Evolutionary conservation across 371 early-diverging fungal species (phyloP).

Genomic region (Fennellomyces sp.): DNA sequence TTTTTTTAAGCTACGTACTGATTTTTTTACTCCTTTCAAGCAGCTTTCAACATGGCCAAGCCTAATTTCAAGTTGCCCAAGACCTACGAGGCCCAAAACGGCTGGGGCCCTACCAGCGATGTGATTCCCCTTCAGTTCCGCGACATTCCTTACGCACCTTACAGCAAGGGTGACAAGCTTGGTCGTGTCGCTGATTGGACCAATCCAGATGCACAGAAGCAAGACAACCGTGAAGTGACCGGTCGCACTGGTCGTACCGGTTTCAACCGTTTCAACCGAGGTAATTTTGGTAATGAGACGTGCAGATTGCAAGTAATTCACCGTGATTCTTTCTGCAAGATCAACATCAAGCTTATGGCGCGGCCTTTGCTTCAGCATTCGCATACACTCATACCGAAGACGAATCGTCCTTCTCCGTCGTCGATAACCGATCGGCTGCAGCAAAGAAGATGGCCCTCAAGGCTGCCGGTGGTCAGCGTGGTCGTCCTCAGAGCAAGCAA

Average conservation of each 20-base stretch:
- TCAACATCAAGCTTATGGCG: slow-evolving; percentile 86
- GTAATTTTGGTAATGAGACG: too few relatives aligned
- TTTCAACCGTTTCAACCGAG: slow-evolving; percentile 67
- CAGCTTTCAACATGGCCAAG: slow-evolving; percentile 11
- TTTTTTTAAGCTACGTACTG: slow-evolving; percentile 7
- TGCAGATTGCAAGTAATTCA: background rate
- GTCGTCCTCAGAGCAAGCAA: slow-evolving; percentile 40
- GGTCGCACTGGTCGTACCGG: slow-evolving; percentile 60
- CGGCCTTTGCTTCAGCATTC: slow-evolving; percentile 86
- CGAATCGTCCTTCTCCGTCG: slow-evolving; percentile 95
- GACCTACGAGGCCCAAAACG: slow-evolving; percentile 69
- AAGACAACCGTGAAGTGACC: slow-evolving; percentile 58
- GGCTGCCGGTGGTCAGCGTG: slow-evolving; percentile 41
- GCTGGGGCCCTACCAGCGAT: slow-evolving; percentile 77
- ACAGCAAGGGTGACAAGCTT: slow-evolving; percentile 93
- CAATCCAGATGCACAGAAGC: slow-evolving; percentile 67
- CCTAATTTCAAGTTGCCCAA: slow-evolving; percentile 70
- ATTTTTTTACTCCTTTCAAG: background rate
- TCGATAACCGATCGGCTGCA: slow-evolving; percentile 82
- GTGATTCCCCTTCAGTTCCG: slow-evolving; percentile 66
- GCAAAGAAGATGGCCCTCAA: slow-evolving; percentile 73
- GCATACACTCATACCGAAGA: slow-evolving; percentile 92
- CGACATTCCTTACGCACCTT: slow-evolving; percentile 95
- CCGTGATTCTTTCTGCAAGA: slow-evolving; percentile 36
- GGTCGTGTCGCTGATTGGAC: slow-evolving; percentile 96